Percentiles rank a stretch among this genome's conserved stretches.
Evolutionary conservation across 768 basidiomycete species (phyloP).

Genomic region (Pluteus cervinus): DNA sequence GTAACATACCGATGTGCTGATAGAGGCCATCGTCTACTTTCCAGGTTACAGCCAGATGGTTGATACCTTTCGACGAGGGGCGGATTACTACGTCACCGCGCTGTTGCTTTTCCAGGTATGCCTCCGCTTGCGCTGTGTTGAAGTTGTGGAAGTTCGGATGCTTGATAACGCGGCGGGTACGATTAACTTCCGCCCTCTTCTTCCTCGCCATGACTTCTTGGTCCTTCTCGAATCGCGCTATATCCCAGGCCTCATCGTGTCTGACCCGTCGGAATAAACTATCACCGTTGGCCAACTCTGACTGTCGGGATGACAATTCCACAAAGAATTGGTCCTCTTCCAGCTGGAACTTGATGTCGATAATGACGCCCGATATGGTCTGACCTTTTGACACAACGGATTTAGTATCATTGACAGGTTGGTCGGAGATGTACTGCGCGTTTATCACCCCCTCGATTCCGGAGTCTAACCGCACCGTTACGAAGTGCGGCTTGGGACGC

Average conservation of each 20-base stretch:
- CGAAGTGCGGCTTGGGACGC: slow-evolving; percentile 44
- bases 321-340: slow-evolving; percentile 60
- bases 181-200: slow-evolving; percentile 78
- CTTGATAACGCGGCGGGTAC: slow-evolving; percentile 82
- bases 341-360: slow-evolving; percentile 60
- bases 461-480: slow-evolving; percentile 80
- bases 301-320: slow-evolving; percentile 64
- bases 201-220: slow-evolving; percentile 70
- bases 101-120: slow-evolving; percentile 82
- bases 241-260: slow-evolving; percentile 61
- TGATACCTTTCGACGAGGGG: slow-evolving; percentile 88
- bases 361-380: slow-evolving; percentile 72
- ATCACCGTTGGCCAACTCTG: slow-evolving; percentile 60
- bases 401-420: slow-evolving; percentile 28
- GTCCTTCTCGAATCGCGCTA: slow-evolving; percentile 58
- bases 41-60: slow-evolving; percentile 98
- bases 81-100: slow-evolving; percentile 95
- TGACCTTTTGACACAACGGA: slow-evolving; percentile 71
- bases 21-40: slow-evolving; percentile 95
- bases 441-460: slow-evolving; percentile 83
- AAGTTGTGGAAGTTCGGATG: slow-evolving; percentile 98
- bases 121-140: slow-evolving; percentile 85
- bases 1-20: slow-evolving; percentile 84
- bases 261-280: slow-evolving; percentile 52
- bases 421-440: slow-evolving; percentile 50